Evolutionary conservation across 495 filamentous ascomycete genomes (phyloP).

Genomic region (Podospora conica): DNA sequence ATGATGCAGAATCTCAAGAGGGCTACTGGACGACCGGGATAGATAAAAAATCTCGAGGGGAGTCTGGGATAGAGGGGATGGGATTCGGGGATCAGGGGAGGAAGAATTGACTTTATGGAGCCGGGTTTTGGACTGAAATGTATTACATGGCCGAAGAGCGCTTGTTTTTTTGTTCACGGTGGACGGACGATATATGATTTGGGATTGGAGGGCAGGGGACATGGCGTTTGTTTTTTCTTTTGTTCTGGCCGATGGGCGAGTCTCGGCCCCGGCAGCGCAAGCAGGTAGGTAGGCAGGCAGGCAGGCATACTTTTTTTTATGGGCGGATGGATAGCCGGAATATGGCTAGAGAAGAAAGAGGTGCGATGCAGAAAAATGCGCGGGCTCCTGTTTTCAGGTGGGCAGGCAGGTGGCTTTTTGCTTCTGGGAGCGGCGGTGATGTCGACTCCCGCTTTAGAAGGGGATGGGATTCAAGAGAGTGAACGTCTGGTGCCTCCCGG

Average conservation of each 20-base stretch:
- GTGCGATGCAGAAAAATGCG: neutral
- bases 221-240: neutral
- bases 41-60: neutral
- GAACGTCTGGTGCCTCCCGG: neutral
- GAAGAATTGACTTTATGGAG: neutral
- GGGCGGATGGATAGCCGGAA: neutral
- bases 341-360: neutral
- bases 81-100: neutral
- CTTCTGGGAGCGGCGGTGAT: neutral
- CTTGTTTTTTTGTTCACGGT: neutral
- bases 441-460: neutral
- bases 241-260: neutral
- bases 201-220: slow-evolving; percentile 2
- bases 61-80: neutral
- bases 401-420: neutral
- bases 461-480: no score
- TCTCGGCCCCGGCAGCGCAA: no score
- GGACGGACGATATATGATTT: neutral
- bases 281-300: no score
- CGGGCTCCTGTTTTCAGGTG: neutral
- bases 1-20: slow-evolving; percentile 40
- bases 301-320: neutral
- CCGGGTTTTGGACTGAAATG: slow-evolving; percentile 5
- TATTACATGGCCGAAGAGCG: neutral
- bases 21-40: slow-evolving; percentile 18